Conservation (phyloP, 306 rosid species). For the Carpinus fangiana region DNA sequence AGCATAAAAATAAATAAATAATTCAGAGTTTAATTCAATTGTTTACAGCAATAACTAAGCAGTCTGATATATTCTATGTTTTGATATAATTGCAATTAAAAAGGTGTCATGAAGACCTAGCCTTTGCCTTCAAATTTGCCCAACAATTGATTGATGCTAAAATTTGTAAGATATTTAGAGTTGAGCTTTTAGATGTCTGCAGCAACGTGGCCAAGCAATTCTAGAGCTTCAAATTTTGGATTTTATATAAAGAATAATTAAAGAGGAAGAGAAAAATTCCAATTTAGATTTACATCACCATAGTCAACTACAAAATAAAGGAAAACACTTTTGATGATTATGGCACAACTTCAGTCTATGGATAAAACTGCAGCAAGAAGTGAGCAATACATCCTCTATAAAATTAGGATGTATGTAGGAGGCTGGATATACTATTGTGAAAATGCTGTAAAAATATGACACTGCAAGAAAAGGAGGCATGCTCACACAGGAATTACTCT, state of each 20-base stretch:
- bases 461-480: constrained; percentile 31
- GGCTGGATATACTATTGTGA: constrained; percentile 3
- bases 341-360: not conserved
- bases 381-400: not conserved
- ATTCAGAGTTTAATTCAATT: not conserved
- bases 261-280: not conserved
- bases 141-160: not conserved
- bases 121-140: not conserved
- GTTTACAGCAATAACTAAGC: constrained; percentile 16
- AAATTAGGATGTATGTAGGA: not conserved
- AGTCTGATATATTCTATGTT: not conserved
- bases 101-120: constrained; percentile 1
- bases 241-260: not conserved
- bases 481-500: constrained; percentile 98
- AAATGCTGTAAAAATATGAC: not conserved
- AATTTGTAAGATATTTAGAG: not conserved
- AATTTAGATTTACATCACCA: not conserved
- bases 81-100: not conserved
- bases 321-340: not conserved
- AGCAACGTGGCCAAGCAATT: not conserved
- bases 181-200: not conserved
- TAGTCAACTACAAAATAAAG: not conserved
- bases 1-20: not conserved
- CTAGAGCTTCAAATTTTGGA: not conserved
- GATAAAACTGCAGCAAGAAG: not conserved